Evolutionary conservation across 306 rosid genomes (phyloP), one percentile per base, ranked within the genome.

Genomic region (Heteromeles arbutifolia): DNA sequence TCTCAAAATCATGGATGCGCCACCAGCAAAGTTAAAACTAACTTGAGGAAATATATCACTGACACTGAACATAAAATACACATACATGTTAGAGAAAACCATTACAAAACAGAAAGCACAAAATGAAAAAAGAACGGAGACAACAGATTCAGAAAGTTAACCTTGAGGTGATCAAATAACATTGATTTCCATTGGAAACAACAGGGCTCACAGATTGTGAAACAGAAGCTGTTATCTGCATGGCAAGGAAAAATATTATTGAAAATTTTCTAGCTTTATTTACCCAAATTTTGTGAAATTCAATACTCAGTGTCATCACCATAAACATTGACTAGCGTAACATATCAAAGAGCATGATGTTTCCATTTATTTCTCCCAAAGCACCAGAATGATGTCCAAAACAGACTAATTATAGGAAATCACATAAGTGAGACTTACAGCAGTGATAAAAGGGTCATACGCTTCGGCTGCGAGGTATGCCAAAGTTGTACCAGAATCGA

Each of bases 401-500:
- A 63, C 32, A 69, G 73, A 62, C 72, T 22, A 75, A 78, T 62
- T 66, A 74, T 75, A 5, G 71, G 69, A 43, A 71, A 76, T 71
- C 34, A 45, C 82, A 50, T 66, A 75, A 71, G 77, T 29, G 63
- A 74, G 77, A 88, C 98, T 85, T 84, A 96, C 99, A 44, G 99
- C 98, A 79, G 41, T 83, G 70, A 96, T 84, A 62, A 96, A 92
- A 77, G 98, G 90, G 69, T 81, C 86, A 75, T 84, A 96, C 63
- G 99, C 99, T 73, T 83, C 93, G 82, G 88, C 96, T 19, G 97
- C 96, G 78, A 96, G 97, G 84, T 96, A 96, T 17, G 98, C 98
- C 88, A 96, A 86, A 65, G 99, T 96, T 69, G 99, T 96, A 80
- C 99, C 99, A 18, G 99, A 92, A 79, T 96, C 99, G 78, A 96